Evolutionary conservation across 371 early-diverging fungal species (phyloP), one percentile per base, ranked within the genome.

Genomic region (Zancudomyces culisetae): DNA sequence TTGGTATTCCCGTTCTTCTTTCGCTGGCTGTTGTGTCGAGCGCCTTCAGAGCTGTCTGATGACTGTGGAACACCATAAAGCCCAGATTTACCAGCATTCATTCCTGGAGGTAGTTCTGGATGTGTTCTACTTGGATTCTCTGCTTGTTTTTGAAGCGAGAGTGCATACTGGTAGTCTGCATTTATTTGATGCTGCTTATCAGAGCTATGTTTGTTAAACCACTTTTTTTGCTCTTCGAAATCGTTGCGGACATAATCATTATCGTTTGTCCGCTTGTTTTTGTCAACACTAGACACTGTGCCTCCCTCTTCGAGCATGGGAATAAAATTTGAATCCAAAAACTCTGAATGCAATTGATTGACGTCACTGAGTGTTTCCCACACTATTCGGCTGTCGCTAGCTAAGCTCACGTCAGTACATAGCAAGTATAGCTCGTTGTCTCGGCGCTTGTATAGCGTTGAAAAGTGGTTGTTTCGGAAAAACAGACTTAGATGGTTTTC

Each of bases 401-500:
- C 75, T 51, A 87, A 71, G 8, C 83, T 86, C 24, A 85, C 79
- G 58, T 93, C 94, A 2, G 92, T 90, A 35, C 89, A 84, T 23
- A 93, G 72, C 39, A 81, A 76, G 62, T 72, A 88, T 19, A 93
- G 68, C 22, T 65, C 73, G 0, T 66, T 72, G 6, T 68, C 55
- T 0, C 73, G 63, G 52, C 79, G 80, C 63, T 80, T 81, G 57
- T 71, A 81, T 20, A 93, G 63, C 0, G 89, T 88, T 2, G 78
- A 79, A 53, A 92, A 92, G 59, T 93, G 94, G 61, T 93, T 93
- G 63, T 91, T 91, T 42, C 94, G 70, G 73, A 93, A 93, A 27
- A 91, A 63, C 22, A 89, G 87, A 49, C 78, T 74, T 18, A 87
- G 65, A 1, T 73, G 66, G 23, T 71, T 64, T 2, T 70, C 66